These are phyloP conservation scores for Yamadazyma phyllophila DNA, from an alignment of 805 yeast species.

Conservation along the genomic window DNA sequence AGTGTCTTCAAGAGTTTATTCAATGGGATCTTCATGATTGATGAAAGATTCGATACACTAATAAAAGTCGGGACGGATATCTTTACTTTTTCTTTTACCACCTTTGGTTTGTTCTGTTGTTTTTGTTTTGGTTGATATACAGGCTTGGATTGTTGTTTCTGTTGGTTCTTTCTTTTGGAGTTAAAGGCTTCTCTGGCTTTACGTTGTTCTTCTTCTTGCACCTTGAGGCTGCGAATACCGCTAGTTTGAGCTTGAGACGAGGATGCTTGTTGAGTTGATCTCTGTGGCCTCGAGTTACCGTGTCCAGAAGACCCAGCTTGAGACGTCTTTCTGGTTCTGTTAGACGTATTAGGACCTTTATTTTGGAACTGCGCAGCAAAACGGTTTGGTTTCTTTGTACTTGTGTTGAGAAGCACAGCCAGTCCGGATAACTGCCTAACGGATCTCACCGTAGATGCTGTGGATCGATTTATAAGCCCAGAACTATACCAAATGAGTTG, in stretches of 20 bases:
- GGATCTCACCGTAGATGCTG: neutral
- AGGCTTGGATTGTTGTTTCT: neutral
- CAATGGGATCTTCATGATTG: slow-evolving; percentile 63
- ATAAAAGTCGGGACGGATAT: slow-evolving; percentile 70
- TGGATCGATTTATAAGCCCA: too few species aligned
- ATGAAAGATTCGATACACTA: slow-evolving; percentile 76
- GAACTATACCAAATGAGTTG: too few species aligned
- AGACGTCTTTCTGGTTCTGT: neutral
- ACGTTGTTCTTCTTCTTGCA: slow-evolving; percentile 1
- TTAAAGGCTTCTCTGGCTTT: slow-evolving; percentile 13
- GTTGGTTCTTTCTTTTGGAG: neutral
- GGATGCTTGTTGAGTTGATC: too few species aligned
- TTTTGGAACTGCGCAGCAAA: slow-evolving; percentile 29
- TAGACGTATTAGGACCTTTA: neutral
- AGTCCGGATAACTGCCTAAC: neutral
- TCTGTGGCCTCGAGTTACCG: neutral
- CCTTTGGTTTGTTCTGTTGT: neutral
- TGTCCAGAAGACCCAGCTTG: neutral
- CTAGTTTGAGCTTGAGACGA: too few species aligned
- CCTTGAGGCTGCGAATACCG: neutral
- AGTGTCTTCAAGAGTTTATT: slow-evolving; percentile 58
- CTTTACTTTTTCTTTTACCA: slow-evolving; percentile 19
- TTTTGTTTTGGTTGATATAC: neutral
- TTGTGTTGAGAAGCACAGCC: neutral
- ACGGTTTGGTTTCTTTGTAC: slow-evolving; percentile 24